Conservation (phyloP, 805 yeast genomes). For the Priceomyces castillae region DNA sequence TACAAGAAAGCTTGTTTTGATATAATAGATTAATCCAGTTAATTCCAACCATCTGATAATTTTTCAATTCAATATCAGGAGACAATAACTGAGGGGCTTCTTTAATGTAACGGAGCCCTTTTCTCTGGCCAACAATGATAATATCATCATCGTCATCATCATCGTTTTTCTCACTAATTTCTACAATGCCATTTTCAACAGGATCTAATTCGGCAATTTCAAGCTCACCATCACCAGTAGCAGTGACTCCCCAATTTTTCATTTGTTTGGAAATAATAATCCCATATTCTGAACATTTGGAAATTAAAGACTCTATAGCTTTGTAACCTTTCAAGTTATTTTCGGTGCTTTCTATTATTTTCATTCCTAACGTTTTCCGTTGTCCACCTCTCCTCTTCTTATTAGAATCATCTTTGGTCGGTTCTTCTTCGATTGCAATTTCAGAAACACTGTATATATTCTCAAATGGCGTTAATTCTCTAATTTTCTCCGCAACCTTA, state of each 20-base stretch:
- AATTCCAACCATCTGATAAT: constrained; percentile 94
- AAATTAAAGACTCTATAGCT: constrained; percentile 91
- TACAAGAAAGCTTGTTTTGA: constrained; percentile 78
- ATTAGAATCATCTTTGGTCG: constrained; percentile 11
- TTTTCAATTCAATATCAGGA: constrained; percentile 65
- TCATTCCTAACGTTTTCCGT: constrained; percentile 62
- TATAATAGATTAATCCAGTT: constrained; percentile 89
- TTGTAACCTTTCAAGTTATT: constrained; percentile 80
- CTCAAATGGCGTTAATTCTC: constrained; percentile 67
- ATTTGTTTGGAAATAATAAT: constrained; percentile 67
- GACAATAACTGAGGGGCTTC: constrained; percentile 71
- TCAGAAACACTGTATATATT: constrained; percentile 59
- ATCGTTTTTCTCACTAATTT: constrained; percentile 14
- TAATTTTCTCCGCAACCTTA: constrained; percentile 58
- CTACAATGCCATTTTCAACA: constrained; percentile 25
- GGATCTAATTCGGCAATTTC: constrained; percentile 54
- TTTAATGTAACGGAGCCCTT: constrained; percentile 47
- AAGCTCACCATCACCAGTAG: constrained; percentile 66
- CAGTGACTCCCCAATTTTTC: constrained; percentile 82
- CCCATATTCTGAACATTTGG: constrained; percentile 78
- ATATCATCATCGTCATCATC: constrained; percentile 32
- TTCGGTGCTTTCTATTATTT: constrained; percentile 66
- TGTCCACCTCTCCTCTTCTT: constrained; percentile 42
- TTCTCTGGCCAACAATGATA: constrained; percentile 19
- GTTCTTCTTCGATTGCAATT: constrained; percentile 46